These are phyloP conservation scores for Apiospora malaysiana DNA, from an alignment of 2,329 filamentous ascomycete species.

Conservation along the genomic window DNA sequence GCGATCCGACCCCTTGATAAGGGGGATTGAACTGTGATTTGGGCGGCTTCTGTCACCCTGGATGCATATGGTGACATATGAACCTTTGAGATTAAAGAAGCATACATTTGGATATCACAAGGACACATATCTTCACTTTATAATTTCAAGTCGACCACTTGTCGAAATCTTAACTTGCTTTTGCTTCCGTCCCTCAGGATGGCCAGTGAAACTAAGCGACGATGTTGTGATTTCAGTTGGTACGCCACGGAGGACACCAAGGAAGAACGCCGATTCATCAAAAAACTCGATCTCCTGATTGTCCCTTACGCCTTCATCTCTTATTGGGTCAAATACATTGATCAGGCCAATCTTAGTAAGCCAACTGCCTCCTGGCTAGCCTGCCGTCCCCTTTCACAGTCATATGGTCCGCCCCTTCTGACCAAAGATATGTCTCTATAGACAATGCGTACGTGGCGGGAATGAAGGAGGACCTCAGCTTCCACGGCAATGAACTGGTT, in stretches of 20 bases:
- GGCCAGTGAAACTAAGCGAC: constrained; percentile 21
- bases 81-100: too few species aligned
- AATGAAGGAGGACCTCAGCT: constrained; percentile 32
- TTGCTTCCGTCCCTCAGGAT: not conserved
- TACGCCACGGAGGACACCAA: constrained; percentile 55
- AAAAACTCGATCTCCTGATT: constrained; percentile 61
- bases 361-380: not conserved
- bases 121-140: too few species aligned
- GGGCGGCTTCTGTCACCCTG: not conserved
- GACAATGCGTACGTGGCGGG: constrained; percentile 35
- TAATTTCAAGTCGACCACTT: too few species aligned
- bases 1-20: not conserved
- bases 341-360: constrained; percentile 60
- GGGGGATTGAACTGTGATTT: not conserved
- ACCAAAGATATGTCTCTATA: too few species aligned
- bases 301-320: constrained; percentile 61
- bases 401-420: too few species aligned
- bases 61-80: not conserved
- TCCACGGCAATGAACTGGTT: constrained; percentile 32
- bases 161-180: too few species aligned
- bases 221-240: constrained; percentile 52
- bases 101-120: not conserved
- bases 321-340: constrained; percentile 63
- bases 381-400: not conserved
- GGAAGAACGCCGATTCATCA: constrained; percentile 56